Evolutionary conservation across 1,139 yeast species (phyloP), one percentile per base, ranked within the genome.

Genomic region (Hemisphaericaspora lyxosophila): DNA sequence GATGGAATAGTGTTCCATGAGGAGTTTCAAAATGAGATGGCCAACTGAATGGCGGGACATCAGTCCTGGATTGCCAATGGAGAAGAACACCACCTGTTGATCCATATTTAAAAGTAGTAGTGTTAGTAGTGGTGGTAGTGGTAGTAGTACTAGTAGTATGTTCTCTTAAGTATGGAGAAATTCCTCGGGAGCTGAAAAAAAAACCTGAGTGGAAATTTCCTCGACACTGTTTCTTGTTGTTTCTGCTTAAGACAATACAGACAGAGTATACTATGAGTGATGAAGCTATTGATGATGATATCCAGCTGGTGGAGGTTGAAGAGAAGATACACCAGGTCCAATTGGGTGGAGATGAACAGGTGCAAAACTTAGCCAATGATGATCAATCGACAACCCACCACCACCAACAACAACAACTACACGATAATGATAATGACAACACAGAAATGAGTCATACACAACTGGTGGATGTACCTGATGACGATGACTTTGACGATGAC

Each of bases 1-100:
- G 19, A 62, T 62, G 1, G 55, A 59, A 34, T 55, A 57, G 18
- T 52, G 53, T 1, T 53, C 50, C 36, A 62, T 51, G 6, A 68
- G 40, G 19, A 54, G 47, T 32, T 58, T 56, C n/a, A 70, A 55
- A 32, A 59, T 61, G 35, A 53, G 48, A 43, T 70, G 75, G 6
- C 75, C 75, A 2, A 60, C 54, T 0, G 75, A 69, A 40, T 70
- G 76, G 11, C 75, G 52, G 19, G 53, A 62, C 13, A 57, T 48
- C 2, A 64, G 60, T 0, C 75, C 75, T 1, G 75, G 75, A 45
- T 70, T 70, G 2, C 76, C 75, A 20, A 70, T 56, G 5, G 75
- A 68, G 41, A 67, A 62, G 19, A 70, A 42, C 1, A 67, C 54
- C 8, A 64, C 35, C 12, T 20, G 39, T 24, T 19, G 11, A 6